These are phyloP conservation scores for Santalum album DNA, from an alignment of 164 flowering plant genomes.

Conservation along the genomic window DNA sequence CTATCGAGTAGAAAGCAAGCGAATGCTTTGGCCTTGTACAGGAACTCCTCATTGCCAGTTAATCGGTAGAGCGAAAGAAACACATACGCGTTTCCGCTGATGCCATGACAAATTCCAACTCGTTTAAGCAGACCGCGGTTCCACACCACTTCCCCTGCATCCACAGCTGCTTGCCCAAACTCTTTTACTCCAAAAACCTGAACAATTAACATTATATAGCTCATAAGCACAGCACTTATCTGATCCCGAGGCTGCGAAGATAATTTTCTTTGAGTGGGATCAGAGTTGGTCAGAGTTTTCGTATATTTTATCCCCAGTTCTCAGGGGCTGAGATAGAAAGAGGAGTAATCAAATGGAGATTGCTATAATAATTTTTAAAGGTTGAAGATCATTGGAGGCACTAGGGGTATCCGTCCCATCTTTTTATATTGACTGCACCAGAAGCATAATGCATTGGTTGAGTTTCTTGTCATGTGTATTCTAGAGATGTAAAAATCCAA, in stretches of 20 bases:
- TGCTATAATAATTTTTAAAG: too few relatives aligned
- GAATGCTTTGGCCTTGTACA: constrained; percentile 75
- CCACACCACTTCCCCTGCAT: constrained; percentile 81
- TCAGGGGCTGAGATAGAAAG: too few relatives aligned
- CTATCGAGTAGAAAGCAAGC: constrained; percentile 61
- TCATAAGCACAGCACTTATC: neutral
- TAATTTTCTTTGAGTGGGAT: neutral
- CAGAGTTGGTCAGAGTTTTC: neutral
- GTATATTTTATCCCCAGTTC: too few relatives aligned
- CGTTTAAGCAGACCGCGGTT: constrained; percentile 63
- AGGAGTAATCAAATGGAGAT: too few relatives aligned
- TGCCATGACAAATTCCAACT: constrained; percentile 87
- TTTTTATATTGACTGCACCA: too few relatives aligned
- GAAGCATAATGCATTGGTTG: too few relatives aligned
- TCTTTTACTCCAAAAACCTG: constrained; percentile 52
- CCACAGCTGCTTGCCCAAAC: constrained; percentile 50
- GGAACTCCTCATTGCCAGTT: constrained; percentile 40
- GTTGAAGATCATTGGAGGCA: too few relatives aligned
- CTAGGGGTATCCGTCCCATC: too few relatives aligned
- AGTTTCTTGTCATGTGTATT: too few relatives aligned
- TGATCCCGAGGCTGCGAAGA: neutral
- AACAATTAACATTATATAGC: neutral
- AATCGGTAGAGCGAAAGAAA: constrained; percentile 62
- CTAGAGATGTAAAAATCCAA: too few relatives aligned
- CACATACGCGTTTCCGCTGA: constrained; percentile 83